Evolutionary conservation across 2,329 filamentous ascomycete genomes (phyloP), one percentile per base, ranked within the genome.

Genomic region (Byssochlamys sp.): DNA sequence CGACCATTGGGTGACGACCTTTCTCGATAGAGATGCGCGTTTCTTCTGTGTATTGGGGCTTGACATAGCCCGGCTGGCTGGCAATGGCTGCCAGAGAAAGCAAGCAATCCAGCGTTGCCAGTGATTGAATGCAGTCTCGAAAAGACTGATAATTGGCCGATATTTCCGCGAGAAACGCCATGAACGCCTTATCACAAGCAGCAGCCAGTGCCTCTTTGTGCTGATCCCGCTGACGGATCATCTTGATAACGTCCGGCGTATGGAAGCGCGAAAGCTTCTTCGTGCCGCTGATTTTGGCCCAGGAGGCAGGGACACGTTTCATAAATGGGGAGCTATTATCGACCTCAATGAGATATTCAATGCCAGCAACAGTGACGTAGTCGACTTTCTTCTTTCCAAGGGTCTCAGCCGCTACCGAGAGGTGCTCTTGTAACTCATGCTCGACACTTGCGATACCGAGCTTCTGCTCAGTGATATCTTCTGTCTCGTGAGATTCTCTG

Each of bases 321-420:
- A 96, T 81, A 56, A 90, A 84, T 1, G 81, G 73, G 10, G 75
- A 77, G 25, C 67, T 80, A 71, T 95, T 96, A 63, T 89, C 81
- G 4, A 99, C 88, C 73, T 97, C 94, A 66, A 99, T 89, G 24
- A 99, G 83, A 69, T 90, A 99, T 70, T 97, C 94, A 64, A 97
- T 95, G 6, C 91, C 91, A 1, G 90, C 83, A 6, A 94, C 89
- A 0, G 90, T 94, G 27, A 85, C 84, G 68, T 96, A 99, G 4
- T 86, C 80, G 25, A 94, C 82, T 52, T 84, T 83, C 64, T 84
- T 88, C 69, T 85, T 87, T 60, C 85, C 85, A 19, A 99, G 77
- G 58, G 85, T 88, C 51, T 83, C 77, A 1, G 88, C 89, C 2
- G 90, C 90, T 11, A 80, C 83, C 28, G 81, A 71, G 48, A 87